Evolutionary conservation across 106 monocot genomes (phyloP).

Genomic region (Posidonia australis): DNA sequence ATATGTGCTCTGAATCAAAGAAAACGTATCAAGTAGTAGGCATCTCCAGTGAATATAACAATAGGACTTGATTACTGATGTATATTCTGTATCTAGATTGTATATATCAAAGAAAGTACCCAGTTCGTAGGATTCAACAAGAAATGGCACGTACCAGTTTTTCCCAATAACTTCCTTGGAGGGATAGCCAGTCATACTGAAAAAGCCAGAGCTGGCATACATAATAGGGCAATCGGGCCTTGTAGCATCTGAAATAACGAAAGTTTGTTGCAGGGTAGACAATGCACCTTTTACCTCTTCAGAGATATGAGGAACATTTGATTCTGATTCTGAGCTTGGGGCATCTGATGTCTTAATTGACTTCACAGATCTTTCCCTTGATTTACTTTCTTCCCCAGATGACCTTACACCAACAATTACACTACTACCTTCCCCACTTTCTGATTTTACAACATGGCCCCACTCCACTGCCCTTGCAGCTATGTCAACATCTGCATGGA

Average conservation of each 20-base stretch:
- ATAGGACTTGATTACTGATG: too few species aligned
- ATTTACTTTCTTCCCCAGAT: constrained; percentile 2
- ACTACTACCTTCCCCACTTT: constrained; percentile 5
- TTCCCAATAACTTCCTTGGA: constrained; percentile 62
- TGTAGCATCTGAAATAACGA: constrained; percentile 92
- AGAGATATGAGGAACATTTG: constrained; percentile 44
- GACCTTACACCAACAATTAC: constrained; percentile 11
- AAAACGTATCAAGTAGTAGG: too few species aligned
- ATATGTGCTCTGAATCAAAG: too few species aligned
- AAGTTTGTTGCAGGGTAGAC: constrained; percentile 73
- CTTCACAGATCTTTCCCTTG: not conserved
- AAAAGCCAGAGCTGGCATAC: constrained; percentile 88
- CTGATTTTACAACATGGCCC: constrained; percentile 21
- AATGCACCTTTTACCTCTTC: constrained; percentile 81
- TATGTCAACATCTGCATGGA: not conserved
- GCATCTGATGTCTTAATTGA: constrained; percentile 5
- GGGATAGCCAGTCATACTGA: constrained; percentile 86
- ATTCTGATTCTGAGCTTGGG: constrained; percentile 6
- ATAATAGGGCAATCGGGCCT: constrained; percentile 82
- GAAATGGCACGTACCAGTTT: constrained; percentile 50
- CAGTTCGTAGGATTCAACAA: not conserved
- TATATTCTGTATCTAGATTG: too few species aligned
- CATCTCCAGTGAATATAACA: too few species aligned
- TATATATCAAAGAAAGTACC: not conserved
- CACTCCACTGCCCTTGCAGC: constrained; percentile 21